A percentile compares a stretch with the other conserved stretches of the same genome.
Evolutionary conservation across 2,329 filamentous ascomycete genomes (phyloP).

Genomic region (Shiraia bambusicola): DNA sequence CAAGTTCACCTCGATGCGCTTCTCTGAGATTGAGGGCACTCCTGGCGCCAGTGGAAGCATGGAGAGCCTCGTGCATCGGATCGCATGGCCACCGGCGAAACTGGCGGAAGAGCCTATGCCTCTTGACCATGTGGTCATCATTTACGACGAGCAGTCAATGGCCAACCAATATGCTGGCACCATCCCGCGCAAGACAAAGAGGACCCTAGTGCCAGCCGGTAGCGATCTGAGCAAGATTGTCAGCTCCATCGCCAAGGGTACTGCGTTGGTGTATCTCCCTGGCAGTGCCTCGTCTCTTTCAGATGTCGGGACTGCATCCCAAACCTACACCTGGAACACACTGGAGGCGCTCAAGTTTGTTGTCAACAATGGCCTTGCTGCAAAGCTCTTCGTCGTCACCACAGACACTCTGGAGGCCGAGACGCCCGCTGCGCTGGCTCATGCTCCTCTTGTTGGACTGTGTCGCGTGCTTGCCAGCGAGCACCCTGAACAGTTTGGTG

Average conservation of each 20-base stretch:
- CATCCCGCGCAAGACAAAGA: slow-evolving; percentile 1
- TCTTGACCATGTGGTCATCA: slow-evolving; percentile 26
- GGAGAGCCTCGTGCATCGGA: slow-evolving; percentile 41
- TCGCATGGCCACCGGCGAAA: slow-evolving; percentile 43
- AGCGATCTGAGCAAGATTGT: neutral
- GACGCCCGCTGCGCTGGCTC: slow-evolving; percentile 27
- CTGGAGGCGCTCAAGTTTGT: slow-evolving; percentile 5
- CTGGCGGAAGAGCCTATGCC: slow-evolving; percentile 32
- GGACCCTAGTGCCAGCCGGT: neutral
- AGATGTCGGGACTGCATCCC: slow-evolving; percentile 11
- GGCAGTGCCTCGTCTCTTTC: slow-evolving; percentile 14
- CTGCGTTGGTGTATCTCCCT: slow-evolving; percentile 9
- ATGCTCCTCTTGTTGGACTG: slow-evolving; percentile 42
- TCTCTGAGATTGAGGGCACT: slow-evolving; percentile 31
- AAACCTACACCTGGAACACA: slow-evolving; percentile 12
- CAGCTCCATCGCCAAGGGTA: slow-evolving; percentile 1
- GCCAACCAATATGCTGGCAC: slow-evolving; percentile 5
- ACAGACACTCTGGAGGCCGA: slow-evolving; percentile 19
- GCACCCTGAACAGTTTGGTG: slow-evolving; percentile 43
- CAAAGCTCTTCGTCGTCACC: slow-evolving; percentile 33
- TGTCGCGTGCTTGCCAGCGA: slow-evolving; percentile 44
- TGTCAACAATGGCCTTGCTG: slow-evolving; percentile 3
- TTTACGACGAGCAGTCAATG: slow-evolving; percentile 5
- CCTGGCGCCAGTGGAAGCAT: slow-evolving; percentile 17
- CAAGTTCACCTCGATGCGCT: slow-evolving; percentile 25